Evolutionary conservation across 768 basidiomycete species (phyloP).

Genomic region (Mycena haematopus): DNA sequence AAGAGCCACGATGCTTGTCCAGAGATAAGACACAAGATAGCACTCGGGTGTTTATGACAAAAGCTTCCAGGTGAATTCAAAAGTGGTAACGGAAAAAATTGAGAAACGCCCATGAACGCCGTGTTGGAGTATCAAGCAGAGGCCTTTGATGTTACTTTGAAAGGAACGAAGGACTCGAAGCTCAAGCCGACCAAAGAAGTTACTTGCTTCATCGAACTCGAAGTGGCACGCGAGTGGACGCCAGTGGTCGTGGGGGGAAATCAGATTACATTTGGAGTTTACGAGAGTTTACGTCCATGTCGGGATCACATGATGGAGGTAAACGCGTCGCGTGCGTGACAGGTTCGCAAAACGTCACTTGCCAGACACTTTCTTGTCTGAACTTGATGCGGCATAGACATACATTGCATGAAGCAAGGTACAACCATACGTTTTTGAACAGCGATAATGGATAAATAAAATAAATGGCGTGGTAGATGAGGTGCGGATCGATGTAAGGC

Average conservation of each 20-base stretch:
- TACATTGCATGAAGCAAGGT: constrained; percentile 9
- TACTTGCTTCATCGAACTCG: neutral
- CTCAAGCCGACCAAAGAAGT: too few species aligned
- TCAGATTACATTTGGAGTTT: too few species aligned
- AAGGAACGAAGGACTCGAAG: too few species aligned
- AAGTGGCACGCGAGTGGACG: neutral
- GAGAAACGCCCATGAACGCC: too few species aligned
- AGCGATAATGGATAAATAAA: constrained; percentile 14
- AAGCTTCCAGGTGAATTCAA: too few species aligned
- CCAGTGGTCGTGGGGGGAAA: neutral
- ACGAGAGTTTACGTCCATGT: neutral
- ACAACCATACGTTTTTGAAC: constrained; percentile 1
- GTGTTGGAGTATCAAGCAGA: too few species aligned
- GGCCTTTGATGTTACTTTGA: too few species aligned
- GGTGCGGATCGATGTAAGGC: constrained; percentile 1
- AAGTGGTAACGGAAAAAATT: too few species aligned
- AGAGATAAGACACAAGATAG: constrained; percentile 18
- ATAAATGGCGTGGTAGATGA: constrained; percentile 14
- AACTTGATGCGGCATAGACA: constrained; percentile 7
- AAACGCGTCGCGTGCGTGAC: neutral
- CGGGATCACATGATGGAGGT: neutral
- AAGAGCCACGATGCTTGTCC: neutral
- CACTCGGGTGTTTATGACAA: constrained; percentile 2
- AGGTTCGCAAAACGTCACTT: too few species aligned
- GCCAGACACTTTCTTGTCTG: too few species aligned